Evolutionary conservation across 129 eudicot species (phyloP), one percentile per base, ranked within the genome.

Genomic region (Escallonia rubra): DNA sequence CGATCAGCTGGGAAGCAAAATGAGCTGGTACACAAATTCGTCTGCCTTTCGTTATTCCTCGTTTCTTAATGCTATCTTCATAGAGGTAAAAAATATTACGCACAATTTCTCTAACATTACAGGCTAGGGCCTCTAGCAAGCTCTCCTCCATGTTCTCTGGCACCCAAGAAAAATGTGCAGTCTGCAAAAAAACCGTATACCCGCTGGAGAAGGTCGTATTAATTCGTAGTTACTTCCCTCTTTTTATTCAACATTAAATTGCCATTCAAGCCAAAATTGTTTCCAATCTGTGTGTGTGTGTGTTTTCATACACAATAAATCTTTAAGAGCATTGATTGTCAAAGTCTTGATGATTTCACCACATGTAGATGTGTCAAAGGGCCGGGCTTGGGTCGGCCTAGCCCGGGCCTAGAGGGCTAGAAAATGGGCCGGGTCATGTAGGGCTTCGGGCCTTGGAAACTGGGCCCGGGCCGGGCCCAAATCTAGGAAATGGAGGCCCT

Each of bases 121-220:
- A 88, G 96, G 74, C 65, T 11, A 88, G 72, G 66, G 34, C 64
- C 8, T 77, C 96, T n/a, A 89, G 91, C 82, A 92, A 83, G 63
- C 76, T 80, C 49, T 82, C 95, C 7, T 43, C 92, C n/a, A 15
- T 93, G 69, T 89, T 93, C 74, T 86, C 90, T 12, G 96, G 98
- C 8, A 93, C 96, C 54, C 95, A 82, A 49, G 98, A 93, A 3
- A 93, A 89, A 76, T 93, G 98, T 68, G 84, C 86, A 2, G 76
- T 70, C 11, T 89, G 98, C 67, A 77, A 78, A 3, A 93, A 86
- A 73, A 89, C 96, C 3, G 98, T 87, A 0, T 93, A 93, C 79
- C 98, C 98, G 14, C 68, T 89, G 4, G 98, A 93, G 76, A 93
- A 93, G 96, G 98, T 93, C 16, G 80, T 61, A 2, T 10, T 23